A percentile compares a stretch with the other conserved stretches of the same genome.
These are phyloP conservation scores for Plectosphaerella plurivora DNA, from an alignment of 2,329 filamentous ascomycete genomes.

Conservation along the genomic window DNA sequence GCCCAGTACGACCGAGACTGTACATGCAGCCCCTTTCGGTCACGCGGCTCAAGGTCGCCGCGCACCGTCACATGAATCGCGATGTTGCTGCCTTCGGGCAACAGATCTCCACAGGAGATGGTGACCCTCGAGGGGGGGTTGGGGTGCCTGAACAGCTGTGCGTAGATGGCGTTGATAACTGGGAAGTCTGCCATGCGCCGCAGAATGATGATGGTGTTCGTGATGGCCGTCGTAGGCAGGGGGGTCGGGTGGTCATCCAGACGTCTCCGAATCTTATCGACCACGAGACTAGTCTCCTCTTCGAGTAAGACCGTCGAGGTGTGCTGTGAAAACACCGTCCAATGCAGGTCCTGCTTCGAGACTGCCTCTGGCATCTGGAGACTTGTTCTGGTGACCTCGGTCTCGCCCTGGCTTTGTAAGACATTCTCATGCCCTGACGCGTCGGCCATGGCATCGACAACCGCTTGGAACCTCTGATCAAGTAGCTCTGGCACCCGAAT, in stretches of 20 bases:
- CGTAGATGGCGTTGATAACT: conserved; percentile 71
- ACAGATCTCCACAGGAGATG: conserved; percentile 65
- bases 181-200: conserved; percentile 77
- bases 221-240: conserved; percentile 38
- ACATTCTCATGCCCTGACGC: background rate
- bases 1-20: conserved; percentile 96
- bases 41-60: conserved; percentile 14
- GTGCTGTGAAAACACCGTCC: conserved; percentile 2
- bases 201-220: conserved; percentile 63
- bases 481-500: conserved; percentile 61
- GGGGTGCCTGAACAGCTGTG: conserved; percentile 65
- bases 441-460: conserved; percentile 13
- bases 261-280: conserved; percentile 36
- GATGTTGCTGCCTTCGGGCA: conserved; percentile 57
- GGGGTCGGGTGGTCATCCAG: conserved; percentile 25
- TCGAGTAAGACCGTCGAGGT: conserved; percentile 28
- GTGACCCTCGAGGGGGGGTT: conserved; percentile 86
- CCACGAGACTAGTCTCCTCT: conserved; percentile 42
- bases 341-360: background rate
- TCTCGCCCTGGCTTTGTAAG: background rate
- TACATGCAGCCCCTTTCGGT: conserved; percentile 71
- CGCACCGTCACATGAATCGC: conserved; percentile 52
- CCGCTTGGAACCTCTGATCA: conserved; percentile 53
- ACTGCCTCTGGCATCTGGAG: background rate
- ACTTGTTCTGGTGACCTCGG: background rate